phyloP scores from a whole-genome alignment of 148 eudicot genomes.

The Talinum fruticosum region DNA sequence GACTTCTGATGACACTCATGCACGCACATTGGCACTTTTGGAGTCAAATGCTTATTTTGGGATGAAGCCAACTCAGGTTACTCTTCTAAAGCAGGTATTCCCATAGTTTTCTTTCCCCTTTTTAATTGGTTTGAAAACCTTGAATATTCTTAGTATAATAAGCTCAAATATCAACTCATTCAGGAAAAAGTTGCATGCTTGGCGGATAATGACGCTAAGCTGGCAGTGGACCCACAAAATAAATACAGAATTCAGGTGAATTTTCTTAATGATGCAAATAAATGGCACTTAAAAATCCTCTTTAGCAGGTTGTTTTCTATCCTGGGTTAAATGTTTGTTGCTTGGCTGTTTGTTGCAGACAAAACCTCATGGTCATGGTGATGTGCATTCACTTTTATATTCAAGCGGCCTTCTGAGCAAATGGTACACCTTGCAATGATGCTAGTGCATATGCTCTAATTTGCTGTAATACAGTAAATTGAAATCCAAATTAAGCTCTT shows the following conservation, averaged over 20 bases:
- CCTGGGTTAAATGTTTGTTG: conserved; percentile 1
- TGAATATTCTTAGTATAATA: neutral
- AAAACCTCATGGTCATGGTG: conserved; percentile 99
- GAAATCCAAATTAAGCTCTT: neutral
- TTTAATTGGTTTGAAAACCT: neutral
- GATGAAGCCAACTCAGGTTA: conserved; percentile 74
- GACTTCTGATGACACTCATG: conserved; percentile 97
- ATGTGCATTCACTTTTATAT: conserved; percentile 90
- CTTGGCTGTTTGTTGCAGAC: conserved; percentile 48
- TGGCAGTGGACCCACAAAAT: conserved; percentile 75
- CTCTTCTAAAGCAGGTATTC: conserved; percentile 82
- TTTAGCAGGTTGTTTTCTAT: neutral
- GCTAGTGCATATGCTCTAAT: neutral
- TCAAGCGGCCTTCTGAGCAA: conserved; percentile 63
- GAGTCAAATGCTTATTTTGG: conserved; percentile 91
- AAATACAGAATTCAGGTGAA: conserved; percentile 78
- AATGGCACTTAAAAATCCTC: neutral
- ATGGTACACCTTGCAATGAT: conserved; percentile 47
- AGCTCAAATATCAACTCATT: neutral
- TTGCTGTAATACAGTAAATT: neutral
- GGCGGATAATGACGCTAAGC: conserved; percentile 94
- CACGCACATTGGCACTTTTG: conserved; percentile 59
- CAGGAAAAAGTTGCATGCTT: conserved; percentile 99
- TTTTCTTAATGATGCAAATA: neutral
- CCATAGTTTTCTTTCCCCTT: neutral